These are phyloP conservation scores for Sordaria brevicollis DNA, from an alignment of 495 filamentous ascomycete genomes.

Conservation along the genomic window DNA sequence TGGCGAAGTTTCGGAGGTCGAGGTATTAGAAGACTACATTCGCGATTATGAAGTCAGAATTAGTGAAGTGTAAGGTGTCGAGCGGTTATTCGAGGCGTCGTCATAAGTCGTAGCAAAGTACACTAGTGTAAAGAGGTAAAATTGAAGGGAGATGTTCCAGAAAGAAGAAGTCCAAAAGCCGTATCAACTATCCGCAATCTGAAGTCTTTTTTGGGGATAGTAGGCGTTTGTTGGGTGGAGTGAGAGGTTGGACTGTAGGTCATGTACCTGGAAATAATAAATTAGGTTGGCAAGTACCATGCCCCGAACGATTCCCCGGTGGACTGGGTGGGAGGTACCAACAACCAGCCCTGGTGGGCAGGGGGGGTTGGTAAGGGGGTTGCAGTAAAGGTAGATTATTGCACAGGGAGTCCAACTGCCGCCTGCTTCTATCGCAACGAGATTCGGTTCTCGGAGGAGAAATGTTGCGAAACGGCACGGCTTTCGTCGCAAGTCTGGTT, in stretches of 20 bases:
- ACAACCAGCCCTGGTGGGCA: not conserved
- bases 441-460: not conserved
- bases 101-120: not conserved
- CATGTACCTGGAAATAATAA: not conserved
- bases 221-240: not conserved
- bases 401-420: not conserved
- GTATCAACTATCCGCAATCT: not conserved
- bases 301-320: too few species aligned
- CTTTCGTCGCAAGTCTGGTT: not conserved
- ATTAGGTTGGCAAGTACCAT: not conserved
- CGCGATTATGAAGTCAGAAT: not conserved
- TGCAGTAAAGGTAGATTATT: not conserved
- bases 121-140: not conserved
- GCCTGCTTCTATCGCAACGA: too few species aligned
- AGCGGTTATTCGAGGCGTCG: not conserved
- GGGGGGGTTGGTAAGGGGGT: not conserved
- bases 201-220: not conserved
- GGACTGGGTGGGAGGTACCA: not conserved
- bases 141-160: not conserved
- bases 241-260: not conserved
- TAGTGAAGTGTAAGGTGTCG: not conserved
- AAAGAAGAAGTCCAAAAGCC: not conserved
- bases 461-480: not conserved
- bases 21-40: not conserved
- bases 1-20: not conserved